phyloP scores from a whole-genome alignment of 169 alveolate species.

The Plasmodium knowlesi region DNA sequence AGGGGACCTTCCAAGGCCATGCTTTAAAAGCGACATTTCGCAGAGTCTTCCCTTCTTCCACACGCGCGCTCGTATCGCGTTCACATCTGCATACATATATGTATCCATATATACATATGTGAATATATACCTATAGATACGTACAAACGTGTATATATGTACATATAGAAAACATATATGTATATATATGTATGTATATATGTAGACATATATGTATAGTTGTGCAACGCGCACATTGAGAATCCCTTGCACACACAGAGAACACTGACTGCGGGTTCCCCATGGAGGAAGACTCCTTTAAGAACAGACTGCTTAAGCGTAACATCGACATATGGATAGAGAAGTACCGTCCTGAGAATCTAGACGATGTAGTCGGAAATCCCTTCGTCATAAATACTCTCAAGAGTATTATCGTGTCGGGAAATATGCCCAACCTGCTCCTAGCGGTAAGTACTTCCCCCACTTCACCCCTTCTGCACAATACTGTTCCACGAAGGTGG shows the following conservation, averaged over 20 bases:
- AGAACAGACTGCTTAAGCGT: constrained; percentile 73
- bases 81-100: too few relatives aligned
- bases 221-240: neutral
- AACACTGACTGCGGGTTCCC: neutral
- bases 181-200: neutral
- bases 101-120: too few relatives aligned
- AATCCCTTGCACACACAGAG: neutral
- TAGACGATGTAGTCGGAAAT: constrained; percentile 97
- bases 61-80: too few relatives aligned
- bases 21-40: neutral
- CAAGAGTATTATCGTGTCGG: constrained; percentile 93
- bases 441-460: constrained; percentile 86
- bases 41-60: too few relatives aligned
- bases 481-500: neutral
- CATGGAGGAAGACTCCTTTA: constrained; percentile 69
- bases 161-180: neutral
- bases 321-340: constrained; percentile 94
- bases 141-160: neutral
- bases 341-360: constrained; percentile 96
- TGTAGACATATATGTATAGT: too few relatives aligned
- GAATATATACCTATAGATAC: neutral
- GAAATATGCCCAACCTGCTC: constrained; percentile 97
- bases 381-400: constrained; percentile 93
- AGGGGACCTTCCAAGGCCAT: neutral
- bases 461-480: neutral